These are phyloP conservation scores for Aureobasidium sp. DNA, from an alignment of 2,329 filamentous ascomycete genomes.

Conservation along the genomic window DNA sequence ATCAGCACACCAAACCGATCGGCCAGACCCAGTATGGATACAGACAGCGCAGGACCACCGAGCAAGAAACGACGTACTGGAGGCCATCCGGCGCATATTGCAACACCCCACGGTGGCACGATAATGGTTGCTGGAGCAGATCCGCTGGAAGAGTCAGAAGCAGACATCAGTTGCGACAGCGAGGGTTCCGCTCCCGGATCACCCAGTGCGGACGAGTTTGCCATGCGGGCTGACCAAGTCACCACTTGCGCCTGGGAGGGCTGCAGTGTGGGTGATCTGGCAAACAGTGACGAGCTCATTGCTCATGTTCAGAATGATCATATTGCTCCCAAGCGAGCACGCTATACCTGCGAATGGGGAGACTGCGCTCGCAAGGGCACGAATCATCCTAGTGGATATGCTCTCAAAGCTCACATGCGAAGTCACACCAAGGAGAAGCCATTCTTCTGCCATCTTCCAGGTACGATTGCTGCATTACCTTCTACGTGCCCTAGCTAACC, in stretches of 20 bases:
- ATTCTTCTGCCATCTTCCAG: conserved; percentile 90
- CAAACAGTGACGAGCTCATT: conserved; percentile 45
- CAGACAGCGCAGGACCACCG: conserved; percentile 27
- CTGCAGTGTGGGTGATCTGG: conserved; percentile 39
- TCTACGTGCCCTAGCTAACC: neutral
- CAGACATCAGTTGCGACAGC: conserved; percentile 82
- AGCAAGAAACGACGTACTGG: conserved; percentile 33
- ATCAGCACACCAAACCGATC: conserved; percentile 44
- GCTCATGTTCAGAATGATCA: conserved; percentile 70
- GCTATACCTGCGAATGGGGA: conserved; percentile 96
- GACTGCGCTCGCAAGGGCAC: conserved; percentile 83
- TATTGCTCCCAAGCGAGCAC: conserved; percentile 78
- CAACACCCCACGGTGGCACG: neutral
- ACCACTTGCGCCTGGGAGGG: conserved; percentile 45
- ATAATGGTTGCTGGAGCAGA: conserved; percentile 27
- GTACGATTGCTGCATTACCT: conserved; percentile 41
- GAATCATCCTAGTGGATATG: conserved; percentile 90
- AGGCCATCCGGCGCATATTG: conserved; percentile 5
- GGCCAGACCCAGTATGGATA: conserved; percentile 35
- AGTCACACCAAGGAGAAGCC: conserved; percentile 98
- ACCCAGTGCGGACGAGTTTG: conserved; percentile 37
- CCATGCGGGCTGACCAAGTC: conserved; percentile 35
- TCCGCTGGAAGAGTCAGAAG: conserved; percentile 29
- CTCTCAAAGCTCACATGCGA: conserved; percentile 91
- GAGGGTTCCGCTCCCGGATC: conserved; percentile 63